phyloP scores from a whole-genome alignment of 306 rosid genomes.

The Oxytropis ochrocephala region DNA sequence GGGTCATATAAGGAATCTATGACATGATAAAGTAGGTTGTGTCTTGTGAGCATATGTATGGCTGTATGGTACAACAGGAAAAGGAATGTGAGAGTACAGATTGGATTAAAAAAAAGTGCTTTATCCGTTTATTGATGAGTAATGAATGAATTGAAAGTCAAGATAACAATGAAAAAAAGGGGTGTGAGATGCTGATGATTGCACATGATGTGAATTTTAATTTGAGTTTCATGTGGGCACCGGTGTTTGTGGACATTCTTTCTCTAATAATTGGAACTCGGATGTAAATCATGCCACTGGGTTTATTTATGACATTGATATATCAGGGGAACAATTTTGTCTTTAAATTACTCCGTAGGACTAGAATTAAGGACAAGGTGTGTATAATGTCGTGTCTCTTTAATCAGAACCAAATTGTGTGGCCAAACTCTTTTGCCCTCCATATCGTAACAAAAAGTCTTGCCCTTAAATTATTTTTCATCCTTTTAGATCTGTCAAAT shows the following conservation, averaged over 20 bases:
- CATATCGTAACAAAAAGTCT: slow-evolving; percentile 15
- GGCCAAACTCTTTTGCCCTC: slow-evolving; percentile 5
- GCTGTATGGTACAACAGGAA: slow-evolving; percentile 9
- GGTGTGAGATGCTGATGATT: slow-evolving; percentile 23
- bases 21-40: neutral
- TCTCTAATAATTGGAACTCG: slow-evolving; percentile 26
- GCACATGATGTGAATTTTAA: slow-evolving; percentile 33
- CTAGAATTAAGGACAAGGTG: neutral
- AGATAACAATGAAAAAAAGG: slow-evolving; percentile 17
- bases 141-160: slow-evolving; percentile 24
- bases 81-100: slow-evolving; percentile 30
- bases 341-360: neutral
- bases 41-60: slow-evolving; percentile 3
- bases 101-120: neutral
- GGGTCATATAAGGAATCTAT: slow-evolving; percentile 31
- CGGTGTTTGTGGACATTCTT: slow-evolving; percentile 31
- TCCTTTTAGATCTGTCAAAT: slow-evolving; percentile 29
- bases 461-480: slow-evolving; percentile 14
- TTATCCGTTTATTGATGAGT: slow-evolving; percentile 19
- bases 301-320: neutral
- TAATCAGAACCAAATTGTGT: slow-evolving; percentile 7
- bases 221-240: slow-evolving; percentile 33
- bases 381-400: slow-evolving; percentile 29
- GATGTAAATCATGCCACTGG: slow-evolving; percentile 2
- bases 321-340: slow-evolving; percentile 16